Evolutionary conservation across 352 stramenopile species (phyloP).

Genomic region (Phytopythium kandeliae): DNA sequence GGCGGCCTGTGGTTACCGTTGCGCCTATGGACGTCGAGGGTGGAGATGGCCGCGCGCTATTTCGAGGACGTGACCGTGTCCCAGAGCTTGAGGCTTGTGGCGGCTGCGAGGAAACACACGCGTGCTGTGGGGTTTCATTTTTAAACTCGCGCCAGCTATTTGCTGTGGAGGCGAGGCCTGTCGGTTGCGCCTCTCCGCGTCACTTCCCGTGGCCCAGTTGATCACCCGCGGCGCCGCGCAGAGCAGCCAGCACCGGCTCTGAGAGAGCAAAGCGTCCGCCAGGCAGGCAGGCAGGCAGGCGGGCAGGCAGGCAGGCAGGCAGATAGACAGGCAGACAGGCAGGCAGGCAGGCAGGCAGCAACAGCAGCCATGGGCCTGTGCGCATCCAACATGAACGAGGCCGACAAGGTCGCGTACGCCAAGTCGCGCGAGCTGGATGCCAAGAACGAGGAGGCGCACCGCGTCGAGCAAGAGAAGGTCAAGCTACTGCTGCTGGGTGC

Average conservation of each 20-base stretch:
- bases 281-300: conserved; percentile 1
- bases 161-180: conserved; percentile 25
- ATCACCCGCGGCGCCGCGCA: conserved; percentile 7
- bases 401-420: conserved; percentile 53
- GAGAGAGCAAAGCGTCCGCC: neutral
- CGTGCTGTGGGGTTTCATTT: conserved; percentile 52
- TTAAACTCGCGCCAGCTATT: conserved; percentile 52
- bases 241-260: conserved; percentile 2
- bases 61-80: conserved; percentile 8
- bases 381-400: conserved; percentile 50
- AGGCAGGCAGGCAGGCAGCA: conserved; percentile 9
- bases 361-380: conserved; percentile 57
- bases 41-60: conserved; percentile 8
- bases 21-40: neutral
- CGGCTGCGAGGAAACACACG: conserved; percentile 7
- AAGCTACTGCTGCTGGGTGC: conserved; percentile 94
- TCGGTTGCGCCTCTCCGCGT: conserved; percentile 7
- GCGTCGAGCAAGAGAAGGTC: conserved; percentile 88
- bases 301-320: conserved; percentile 6
- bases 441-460: conserved; percentile 76
- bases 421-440: conserved; percentile 75
- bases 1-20: conserved; percentile 3
- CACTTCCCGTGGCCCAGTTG: conserved; percentile 4
- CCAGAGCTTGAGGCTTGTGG: neutral
- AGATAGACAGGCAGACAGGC: conserved; percentile 6